Conservation (phyloP, 176 grass and related monocot species). For the Chloris gayana region DNA sequence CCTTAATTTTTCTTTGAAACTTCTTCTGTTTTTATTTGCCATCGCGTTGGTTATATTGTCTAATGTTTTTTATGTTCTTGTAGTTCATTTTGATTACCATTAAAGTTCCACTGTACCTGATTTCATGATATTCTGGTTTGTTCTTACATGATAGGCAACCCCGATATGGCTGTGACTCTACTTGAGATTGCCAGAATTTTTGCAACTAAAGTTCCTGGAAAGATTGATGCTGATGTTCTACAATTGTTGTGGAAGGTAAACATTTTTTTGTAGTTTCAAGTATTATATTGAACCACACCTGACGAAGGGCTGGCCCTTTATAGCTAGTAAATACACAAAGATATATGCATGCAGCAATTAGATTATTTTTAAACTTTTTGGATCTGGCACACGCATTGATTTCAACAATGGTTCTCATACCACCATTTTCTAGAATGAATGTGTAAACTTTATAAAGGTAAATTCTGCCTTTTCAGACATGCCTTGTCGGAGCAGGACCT, state of each 20-base stretch:
- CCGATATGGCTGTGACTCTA: constrained; percentile 99
- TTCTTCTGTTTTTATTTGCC: not conserved
- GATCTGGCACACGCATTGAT: not conserved
- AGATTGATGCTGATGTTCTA: constrained; percentile 98
- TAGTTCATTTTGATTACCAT: constrained; percentile 20
- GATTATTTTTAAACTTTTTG: not conserved
- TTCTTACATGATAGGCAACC: constrained; percentile 80
- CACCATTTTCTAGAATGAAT: not conserved
- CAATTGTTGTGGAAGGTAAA: constrained; percentile 98
- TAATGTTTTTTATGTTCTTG: constrained; percentile 4
- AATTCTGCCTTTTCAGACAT: constrained; percentile 70
- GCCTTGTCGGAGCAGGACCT: constrained; percentile 98
- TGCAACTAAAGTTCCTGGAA: constrained; percentile 99
- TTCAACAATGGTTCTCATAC: not conserved
- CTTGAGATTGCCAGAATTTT: constrained; percentile 99
- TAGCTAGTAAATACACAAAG: constrained; percentile 7
- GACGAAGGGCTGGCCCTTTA: constrained; percentile 10
- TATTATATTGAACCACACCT: not conserved
- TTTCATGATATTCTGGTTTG: constrained; percentile 33
- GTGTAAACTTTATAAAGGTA: constrained; percentile 7
- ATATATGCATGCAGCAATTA: not conserved
- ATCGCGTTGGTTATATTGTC: constrained; percentile 6
- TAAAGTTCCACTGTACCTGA: not conserved
- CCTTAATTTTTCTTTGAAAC: too few relatives aligned
- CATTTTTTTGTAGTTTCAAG: constrained; percentile 30